Evolutionary conservation across 257 asterid genomes (phyloP).

Genomic region (Penstemon davidsonii): DNA sequence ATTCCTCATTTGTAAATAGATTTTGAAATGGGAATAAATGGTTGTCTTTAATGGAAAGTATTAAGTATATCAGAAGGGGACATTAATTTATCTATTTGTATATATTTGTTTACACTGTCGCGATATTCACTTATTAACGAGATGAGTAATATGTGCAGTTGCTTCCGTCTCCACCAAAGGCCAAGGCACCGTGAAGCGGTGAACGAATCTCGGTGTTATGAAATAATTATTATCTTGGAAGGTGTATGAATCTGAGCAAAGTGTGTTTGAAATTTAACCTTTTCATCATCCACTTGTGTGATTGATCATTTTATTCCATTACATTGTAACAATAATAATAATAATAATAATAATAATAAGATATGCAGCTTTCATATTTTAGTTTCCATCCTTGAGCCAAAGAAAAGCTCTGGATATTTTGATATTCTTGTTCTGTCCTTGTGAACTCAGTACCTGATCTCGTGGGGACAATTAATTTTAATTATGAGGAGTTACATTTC

Average conservation of each 20-base stretch:
- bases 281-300: not conserved
- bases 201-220: constrained; percentile 24
- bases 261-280: constrained; percentile 19
- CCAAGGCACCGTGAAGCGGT: constrained; percentile 61
- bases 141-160: constrained; percentile 44
- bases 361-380: constrained; percentile 19
- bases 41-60: not conserved
- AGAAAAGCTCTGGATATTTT: no score
- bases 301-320: not conserved
- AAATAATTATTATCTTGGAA: constrained; percentile 22
- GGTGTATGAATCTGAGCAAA: constrained; percentile 32
- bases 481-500: no score
- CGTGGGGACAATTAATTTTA: no score
- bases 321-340: constrained; percentile 20
- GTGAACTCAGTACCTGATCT: no score
- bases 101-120: not conserved
- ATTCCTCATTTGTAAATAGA: constrained; percentile 13
- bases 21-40: not conserved
- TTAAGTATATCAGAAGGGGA: no score
- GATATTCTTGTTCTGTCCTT: no score
- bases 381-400: not conserved
- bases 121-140: not conserved
- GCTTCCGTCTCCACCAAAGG: constrained; percentile 66
- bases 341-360: constrained; percentile 9
- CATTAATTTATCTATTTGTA: not conserved